These are phyloP conservation scores for Aspergillus intermedius DNA, from an alignment of 2,329 filamentous ascomycete species.

Conservation along the genomic window DNA sequence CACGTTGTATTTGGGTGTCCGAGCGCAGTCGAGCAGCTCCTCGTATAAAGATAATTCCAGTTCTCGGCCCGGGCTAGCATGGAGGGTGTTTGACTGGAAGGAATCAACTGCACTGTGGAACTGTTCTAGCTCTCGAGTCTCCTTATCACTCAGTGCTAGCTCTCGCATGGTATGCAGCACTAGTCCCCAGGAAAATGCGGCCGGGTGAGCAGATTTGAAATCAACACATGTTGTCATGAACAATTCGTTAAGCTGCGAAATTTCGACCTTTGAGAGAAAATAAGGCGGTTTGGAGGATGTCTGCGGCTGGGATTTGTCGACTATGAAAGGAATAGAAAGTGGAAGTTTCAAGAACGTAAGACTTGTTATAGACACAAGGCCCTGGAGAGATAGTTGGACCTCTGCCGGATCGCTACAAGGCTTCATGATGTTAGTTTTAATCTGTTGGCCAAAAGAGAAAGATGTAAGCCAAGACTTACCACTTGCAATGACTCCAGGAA, in stretches of 20 bases:
- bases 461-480: conserved; percentile 37
- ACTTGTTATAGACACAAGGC: conserved; percentile 63
- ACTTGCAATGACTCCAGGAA: conserved; percentile 63
- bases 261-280: conserved; percentile 60
- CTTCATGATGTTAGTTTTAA: conserved; percentile 21
- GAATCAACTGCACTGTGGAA: conserved; percentile 36
- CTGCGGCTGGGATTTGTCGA: conserved; percentile 19
- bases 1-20: conserved; percentile 29
- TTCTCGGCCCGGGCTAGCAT: conserved; percentile 20
- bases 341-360: conserved; percentile 66
- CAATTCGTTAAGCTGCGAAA: conserved; percentile 68
- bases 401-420: conserved; percentile 34
- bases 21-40: conserved; percentile 41
- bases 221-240: conserved; percentile 54
- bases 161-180: conserved; percentile 64
- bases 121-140: conserved; percentile 42
- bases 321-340: conserved; percentile 50
- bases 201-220: conserved; percentile 61
- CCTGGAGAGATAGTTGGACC: conserved; percentile 55
- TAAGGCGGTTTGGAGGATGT: conserved; percentile 47
- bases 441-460: neutral
- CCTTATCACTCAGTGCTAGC: conserved; percentile 56
- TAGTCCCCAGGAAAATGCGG: conserved; percentile 74
- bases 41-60: conserved; percentile 41
- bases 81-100: conserved; percentile 31